Percentiles rank a stretch among this genome's conserved stretches.
These are phyloP conservation scores for Solanum ossicruentum DNA, from an alignment of 257 asterid genomes.

Conservation along the genomic window DNA sequence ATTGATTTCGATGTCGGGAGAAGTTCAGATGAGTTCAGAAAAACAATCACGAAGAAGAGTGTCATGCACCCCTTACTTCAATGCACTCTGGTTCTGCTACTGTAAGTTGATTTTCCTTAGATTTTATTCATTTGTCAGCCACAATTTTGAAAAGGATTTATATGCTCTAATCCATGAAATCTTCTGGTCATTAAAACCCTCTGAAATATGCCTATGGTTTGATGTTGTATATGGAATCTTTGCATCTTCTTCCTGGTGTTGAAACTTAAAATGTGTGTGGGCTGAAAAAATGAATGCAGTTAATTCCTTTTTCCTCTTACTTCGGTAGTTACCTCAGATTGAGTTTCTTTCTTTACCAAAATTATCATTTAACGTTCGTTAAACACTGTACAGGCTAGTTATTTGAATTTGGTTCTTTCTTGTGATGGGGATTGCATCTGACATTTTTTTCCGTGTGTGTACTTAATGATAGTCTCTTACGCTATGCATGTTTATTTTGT, in stretches of 20 bases:
- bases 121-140: neutral
- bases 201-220: neutral
- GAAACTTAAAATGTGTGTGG: neutral
- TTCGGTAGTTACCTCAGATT: neutral
- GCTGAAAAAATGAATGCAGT: neutral
- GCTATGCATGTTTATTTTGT: neutral
- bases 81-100: conserved; percentile 87
- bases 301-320: neutral
- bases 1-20: neutral
- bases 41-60: conserved; percentile 13
- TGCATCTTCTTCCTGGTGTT: neutral
- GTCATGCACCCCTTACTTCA: conserved; percentile 57
- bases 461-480: neutral
- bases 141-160: neutral
- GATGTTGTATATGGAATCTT: neutral
- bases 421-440: neutral
- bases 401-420: neutral
- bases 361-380: neutral
- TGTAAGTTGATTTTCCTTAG: conserved; percentile 26
- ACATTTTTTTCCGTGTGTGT: neutral
- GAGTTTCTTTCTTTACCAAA: neutral
- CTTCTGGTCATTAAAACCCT: neutral
- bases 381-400: neutral
- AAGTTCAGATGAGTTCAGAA: neutral
- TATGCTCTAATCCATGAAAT: neutral